Evolutionary conservation across 2,329 filamentous ascomycete species (phyloP), one percentile per base, ranked within the genome.

Genomic region (Aspergillus cejpii): DNA sequence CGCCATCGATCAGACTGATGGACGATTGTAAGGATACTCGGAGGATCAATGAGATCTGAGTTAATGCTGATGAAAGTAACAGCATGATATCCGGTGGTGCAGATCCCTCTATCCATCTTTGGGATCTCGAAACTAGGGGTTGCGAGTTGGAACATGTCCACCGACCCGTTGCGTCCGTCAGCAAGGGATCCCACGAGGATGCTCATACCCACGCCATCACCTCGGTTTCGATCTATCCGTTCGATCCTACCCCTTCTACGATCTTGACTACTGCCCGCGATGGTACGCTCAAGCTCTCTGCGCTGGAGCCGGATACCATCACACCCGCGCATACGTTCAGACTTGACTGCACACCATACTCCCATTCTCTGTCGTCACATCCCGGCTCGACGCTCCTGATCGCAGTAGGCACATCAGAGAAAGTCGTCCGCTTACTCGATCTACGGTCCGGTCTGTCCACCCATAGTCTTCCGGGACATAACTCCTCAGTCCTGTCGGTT

Each of bases 371-470:
- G 20, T 94, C 89, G 1, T 63, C 68, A 1, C 62, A 69, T 77
- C 83, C 33, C 71, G 90, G 46, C 78, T 87, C 44, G 71, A 79
- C 41, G 76, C 74, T 94, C 0, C 77, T 95, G 3, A 85, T 96
- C 7, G 89, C 91, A 7, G 92, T 88, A 58, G 90, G 86, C 0
- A 94, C 89, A 0, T 88, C 94, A 52, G 83, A 92, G 61, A 87
- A 87, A 5, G 77, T 85, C 20, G 85, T 95, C 11, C 82, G 89
- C 12, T 78, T 97, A 5, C 80, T 96, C 5, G 91, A 97, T 61
- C 74, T 96, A 26, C 84, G 86, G 41, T 90, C 89, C 1, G 88
- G 88, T 2, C 78, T 88, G 12, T 80, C 77, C 38, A 82, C 85
- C 1, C 85, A 89, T 59, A 80, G 82, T 1, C 73, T 90, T 23